These are phyloP conservation scores for Hyphopichia burtonii DNA, from an alignment of 1,139 yeast species.

Conservation along the genomic window DNA sequence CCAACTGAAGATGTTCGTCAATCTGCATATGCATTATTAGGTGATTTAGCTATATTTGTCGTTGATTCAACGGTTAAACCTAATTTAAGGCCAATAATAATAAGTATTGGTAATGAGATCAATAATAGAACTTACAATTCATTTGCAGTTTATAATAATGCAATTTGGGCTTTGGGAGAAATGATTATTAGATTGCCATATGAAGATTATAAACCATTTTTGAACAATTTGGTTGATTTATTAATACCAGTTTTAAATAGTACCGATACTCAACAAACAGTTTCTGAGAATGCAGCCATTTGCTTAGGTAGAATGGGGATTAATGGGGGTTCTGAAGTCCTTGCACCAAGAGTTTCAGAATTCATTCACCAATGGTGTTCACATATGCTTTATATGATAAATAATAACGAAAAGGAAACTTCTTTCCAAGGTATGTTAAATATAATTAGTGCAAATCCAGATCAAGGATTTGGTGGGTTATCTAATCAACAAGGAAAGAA, in stretches of 20 bases:
- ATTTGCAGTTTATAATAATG: conserved; percentile 76
- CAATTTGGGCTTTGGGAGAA: conserved; percentile 93
- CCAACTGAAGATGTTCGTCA: conserved; percentile 84
- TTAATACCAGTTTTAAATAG: conserved; percentile 65
- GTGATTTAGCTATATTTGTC: conserved; percentile 77
- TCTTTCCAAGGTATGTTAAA: conserved; percentile 77
- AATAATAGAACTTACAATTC: conserved; percentile 49
- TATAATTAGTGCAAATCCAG: conserved; percentile 64
- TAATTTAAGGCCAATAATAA: conserved; percentile 55
- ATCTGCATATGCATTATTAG: conserved; percentile 84
- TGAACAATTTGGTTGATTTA: conserved; percentile 58
- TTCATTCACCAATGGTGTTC: conserved; percentile 67
- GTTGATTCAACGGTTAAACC: conserved; percentile 56
- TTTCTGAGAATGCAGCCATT: conserved; percentile 87
- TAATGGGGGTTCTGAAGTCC: conserved; percentile 54
- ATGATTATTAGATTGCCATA: conserved; percentile 59
- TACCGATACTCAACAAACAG: conserved; percentile 57
- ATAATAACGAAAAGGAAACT: conserved; percentile 79
- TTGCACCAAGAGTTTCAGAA: conserved; percentile 55
- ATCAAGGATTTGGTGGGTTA: conserved; percentile 53
- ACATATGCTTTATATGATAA: conserved; percentile 61
- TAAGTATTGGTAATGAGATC: conserved; percentile 68
- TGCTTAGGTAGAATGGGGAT: conserved; percentile 89
- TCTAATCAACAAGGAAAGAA: conserved; percentile 45
- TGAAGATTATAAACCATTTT: conserved; percentile 56